phyloP scores from a whole-genome alignment of 2,329 filamentous ascomycete genomes.

The Xylaria polymorpha region DNA sequence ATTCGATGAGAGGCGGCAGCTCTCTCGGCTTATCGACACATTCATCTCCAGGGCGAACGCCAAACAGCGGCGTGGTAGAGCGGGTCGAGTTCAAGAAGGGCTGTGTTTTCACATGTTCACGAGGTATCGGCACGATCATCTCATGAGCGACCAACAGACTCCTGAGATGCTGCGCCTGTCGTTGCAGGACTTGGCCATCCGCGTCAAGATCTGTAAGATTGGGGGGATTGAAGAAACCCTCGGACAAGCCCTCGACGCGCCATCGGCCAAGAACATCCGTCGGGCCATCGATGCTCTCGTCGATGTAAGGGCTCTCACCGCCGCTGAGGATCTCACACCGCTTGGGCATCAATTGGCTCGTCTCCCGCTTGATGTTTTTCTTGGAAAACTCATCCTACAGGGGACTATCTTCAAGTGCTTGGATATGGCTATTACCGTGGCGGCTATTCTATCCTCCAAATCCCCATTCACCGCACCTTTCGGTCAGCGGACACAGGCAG shows the following conservation, averaged over 20 bases:
- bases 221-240: slow-evolving; percentile 93
- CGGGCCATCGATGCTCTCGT: slow-evolving; percentile 92
- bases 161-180: slow-evolving; percentile 96
- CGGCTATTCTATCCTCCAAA: slow-evolving; percentile 93
- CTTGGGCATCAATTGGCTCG: slow-evolving; percentile 88
- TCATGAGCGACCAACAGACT: slow-evolving; percentile 92
- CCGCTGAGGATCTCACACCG: slow-evolving; percentile 83
- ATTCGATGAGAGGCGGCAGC: slow-evolving; percentile 91
- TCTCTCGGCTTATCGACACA: slow-evolving; percentile 90
- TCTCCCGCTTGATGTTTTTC: slow-evolving; percentile 90
- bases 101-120: slow-evolving; percentile 97
- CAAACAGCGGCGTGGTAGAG: slow-evolving; percentile 92
- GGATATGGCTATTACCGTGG: slow-evolving; percentile 90
- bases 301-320: slow-evolving; percentile 89
- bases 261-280: slow-evolving; percentile 90
- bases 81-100: slow-evolving; percentile 93
- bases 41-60: slow-evolving; percentile 97
- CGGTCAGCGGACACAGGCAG: slow-evolving; percentile 83
- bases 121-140: slow-evolving; percentile 83
- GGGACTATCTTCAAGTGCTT: slow-evolving; percentile 90
- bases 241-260: slow-evolving; percentile 87
- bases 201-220: slow-evolving; percentile 97
- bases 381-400: slow-evolving; percentile 91
- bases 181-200: slow-evolving; percentile 91
- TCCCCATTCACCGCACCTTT: slow-evolving; percentile 92